Conservation (phyloP, 257 asterid species). For the Apocynum venetum region DNA sequence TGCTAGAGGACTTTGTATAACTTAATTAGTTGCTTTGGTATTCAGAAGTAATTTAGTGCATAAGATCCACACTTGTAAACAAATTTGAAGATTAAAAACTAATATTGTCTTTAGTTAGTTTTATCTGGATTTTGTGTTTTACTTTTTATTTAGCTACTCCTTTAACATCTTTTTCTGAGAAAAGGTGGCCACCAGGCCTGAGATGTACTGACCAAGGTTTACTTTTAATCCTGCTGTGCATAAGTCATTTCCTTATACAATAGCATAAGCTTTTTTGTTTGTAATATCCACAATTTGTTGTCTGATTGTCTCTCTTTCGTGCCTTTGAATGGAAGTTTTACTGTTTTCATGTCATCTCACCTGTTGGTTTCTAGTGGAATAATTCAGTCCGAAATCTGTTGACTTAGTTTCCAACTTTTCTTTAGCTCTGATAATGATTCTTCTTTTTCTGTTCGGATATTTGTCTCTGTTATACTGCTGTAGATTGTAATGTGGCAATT, state of each 20-base stretch:
- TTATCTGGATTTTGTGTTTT: neutral
- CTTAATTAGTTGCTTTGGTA: neutral
- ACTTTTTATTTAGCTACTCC: neutral
- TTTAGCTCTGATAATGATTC: neutral
- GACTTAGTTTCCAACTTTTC: neutral
- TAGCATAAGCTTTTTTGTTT: neutral
- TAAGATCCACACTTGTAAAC: neutral
- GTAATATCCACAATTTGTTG: neutral
- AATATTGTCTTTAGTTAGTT: too few relatives aligned
- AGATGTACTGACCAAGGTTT: neutral
- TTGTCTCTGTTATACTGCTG: neutral
- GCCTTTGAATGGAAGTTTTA: neutral
- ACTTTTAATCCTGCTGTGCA: neutral
- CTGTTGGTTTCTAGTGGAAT: neutral
- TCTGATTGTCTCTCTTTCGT: neutral
- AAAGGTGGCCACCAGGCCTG: neutral
- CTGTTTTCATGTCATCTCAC: neutral
- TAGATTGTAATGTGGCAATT: neutral
- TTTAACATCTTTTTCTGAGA: neutral
- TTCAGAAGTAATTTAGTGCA: neutral
- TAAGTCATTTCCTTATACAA: neutral
- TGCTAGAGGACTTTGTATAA: neutral
- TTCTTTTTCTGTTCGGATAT: neutral
- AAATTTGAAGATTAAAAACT: neutral
- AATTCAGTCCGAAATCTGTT: neutral